Evolutionary conservation across 2,329 filamentous ascomycete species (phyloP).

Genomic region (Stachybotrys elegans): DNA sequence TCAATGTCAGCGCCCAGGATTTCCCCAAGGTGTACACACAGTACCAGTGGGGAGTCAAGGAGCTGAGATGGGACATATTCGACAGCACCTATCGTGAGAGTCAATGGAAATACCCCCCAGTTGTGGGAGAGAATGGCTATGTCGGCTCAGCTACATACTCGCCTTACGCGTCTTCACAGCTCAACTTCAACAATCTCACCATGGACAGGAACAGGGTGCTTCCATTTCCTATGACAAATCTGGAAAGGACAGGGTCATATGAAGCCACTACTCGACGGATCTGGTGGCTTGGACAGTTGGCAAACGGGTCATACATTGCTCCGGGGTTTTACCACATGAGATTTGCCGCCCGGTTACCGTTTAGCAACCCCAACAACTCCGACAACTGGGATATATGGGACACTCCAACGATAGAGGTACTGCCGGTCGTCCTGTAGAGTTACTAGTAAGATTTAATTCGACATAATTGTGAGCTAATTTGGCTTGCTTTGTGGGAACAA

Average conservation of each 20-base stretch:
- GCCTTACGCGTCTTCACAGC: constrained; percentile 6
- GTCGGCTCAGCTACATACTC: constrained; percentile 16
- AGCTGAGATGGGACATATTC: constrained; percentile 18
- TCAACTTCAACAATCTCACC: constrained; percentile 12
- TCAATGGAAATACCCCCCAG: constrained; percentile 20
- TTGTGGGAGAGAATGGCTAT: constrained; percentile 19
- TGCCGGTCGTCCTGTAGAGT: not conserved
- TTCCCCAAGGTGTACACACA: constrained; percentile 11
- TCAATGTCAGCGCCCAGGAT: constrained; percentile 47
- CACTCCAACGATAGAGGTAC: not conserved
- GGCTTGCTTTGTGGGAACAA: too few species aligned
- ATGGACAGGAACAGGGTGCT: constrained; percentile 16
- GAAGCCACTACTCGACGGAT: constrained; percentile 5
- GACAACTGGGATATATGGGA: constrained; percentile 19
- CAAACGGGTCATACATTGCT: constrained; percentile 17
- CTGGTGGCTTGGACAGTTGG: constrained; percentile 20
- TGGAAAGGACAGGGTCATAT: constrained; percentile 9
- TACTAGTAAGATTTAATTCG: too few species aligned
- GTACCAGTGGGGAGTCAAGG: constrained; percentile 11
- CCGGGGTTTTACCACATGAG: constrained; percentile 17
- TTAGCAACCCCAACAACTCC: constrained; percentile 11
- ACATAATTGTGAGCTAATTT: too few species aligned
- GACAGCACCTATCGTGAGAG: constrained; percentile 16
- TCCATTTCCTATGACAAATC: constrained; percentile 14
- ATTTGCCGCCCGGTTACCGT: constrained; percentile 18